These are phyloP conservation scores for Cutaneotrichosporon cavernicola DNA, from an alignment of 1,284 basidiomycete species.

Conservation along the genomic window DNA sequence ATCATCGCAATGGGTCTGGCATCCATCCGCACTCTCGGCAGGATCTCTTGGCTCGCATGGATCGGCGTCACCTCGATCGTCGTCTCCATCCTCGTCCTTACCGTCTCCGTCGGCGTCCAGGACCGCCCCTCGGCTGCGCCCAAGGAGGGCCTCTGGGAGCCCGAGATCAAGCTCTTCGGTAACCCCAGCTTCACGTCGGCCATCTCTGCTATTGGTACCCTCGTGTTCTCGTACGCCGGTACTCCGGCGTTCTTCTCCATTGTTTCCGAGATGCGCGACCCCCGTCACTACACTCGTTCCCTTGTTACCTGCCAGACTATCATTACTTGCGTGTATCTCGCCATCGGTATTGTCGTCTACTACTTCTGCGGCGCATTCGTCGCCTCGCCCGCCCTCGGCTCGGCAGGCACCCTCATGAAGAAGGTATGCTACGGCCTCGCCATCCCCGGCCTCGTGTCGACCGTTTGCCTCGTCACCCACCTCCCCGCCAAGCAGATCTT, in stretches of 20 bases:
- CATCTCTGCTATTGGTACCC: slow-evolving; percentile 26
- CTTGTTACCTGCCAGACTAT: slow-evolving; percentile 26
- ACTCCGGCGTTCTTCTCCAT: slow-evolving; percentile 26
- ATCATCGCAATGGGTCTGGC: slow-evolving; percentile 36
- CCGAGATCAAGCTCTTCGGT: slow-evolving; percentile 34
- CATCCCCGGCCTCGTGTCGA: slow-evolving; percentile 38
- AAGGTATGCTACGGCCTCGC: slow-evolving; percentile 50
- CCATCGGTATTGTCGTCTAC: slow-evolving; percentile 37
- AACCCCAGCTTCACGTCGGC: slow-evolving; percentile 35
- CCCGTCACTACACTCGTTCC: slow-evolving; percentile 30
- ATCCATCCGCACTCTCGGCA: slow-evolving; percentile 38
- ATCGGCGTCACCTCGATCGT: slow-evolving; percentile 38
- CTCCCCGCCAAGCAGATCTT: slow-evolving; percentile 35
- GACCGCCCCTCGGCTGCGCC: slow-evolving; percentile 49
- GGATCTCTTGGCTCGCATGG: slow-evolving; percentile 45
- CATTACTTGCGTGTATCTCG: slow-evolving; percentile 28
- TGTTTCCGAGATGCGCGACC: slow-evolving; percentile 36
- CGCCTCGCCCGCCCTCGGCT: slow-evolving; percentile 39
- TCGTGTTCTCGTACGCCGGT: slow-evolving; percentile 24
- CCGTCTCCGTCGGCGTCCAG: slow-evolving; percentile 44
- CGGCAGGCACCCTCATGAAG: slow-evolving; percentile 32
- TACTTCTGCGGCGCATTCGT: slow-evolving; percentile 34
- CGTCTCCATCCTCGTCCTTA: slow-evolving; percentile 38
- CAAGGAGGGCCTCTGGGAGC: slow-evolving; percentile 35
- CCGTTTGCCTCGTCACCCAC: slow-evolving; percentile 21